Conservation (phyloP, 768 basidiomycete genomes). For the Termitomyces heimii region DNA sequence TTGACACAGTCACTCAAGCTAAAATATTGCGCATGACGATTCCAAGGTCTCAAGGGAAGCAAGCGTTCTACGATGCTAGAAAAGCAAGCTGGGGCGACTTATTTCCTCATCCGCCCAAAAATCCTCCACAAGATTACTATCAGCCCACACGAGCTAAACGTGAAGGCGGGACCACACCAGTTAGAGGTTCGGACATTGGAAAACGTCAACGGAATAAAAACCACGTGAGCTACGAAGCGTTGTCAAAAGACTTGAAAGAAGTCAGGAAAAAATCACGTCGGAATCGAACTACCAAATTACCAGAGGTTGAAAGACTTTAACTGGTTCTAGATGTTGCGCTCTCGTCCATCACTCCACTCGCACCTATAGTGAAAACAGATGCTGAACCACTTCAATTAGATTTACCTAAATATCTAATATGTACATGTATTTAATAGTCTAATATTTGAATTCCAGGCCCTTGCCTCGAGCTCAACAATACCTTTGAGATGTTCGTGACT, state of each 20-base stretch:
- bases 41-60: conserved; percentile 93
- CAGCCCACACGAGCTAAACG: conserved; percentile 29
- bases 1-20: conserved; percentile 36
- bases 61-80: conserved; percentile 90
- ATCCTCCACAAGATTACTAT: conserved; percentile 59
- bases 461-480: conserved; percentile 78
- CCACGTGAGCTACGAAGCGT: conserved; percentile 27
- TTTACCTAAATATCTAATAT: conserved; percentile 13
- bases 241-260: conserved; percentile 35
- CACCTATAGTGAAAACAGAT: background rate
- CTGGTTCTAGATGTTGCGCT: background rate
- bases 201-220: conserved; percentile 32
- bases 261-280: conserved; percentile 28
- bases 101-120: conserved; percentile 88
- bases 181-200: conserved; percentile 47
- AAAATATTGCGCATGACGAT: conserved; percentile 90
- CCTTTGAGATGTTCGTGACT: conserved; percentile 76
- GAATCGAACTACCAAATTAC: conserved; percentile 9
- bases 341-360: conserved; percentile 1
- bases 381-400: background rate
- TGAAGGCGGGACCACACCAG: conserved; percentile 18
- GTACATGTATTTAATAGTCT: conserved; percentile 46
- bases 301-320: background rate
- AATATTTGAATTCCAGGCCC: conserved; percentile 88
- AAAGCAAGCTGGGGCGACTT: conserved; percentile 93